Conservation (phyloP, 1,284 basidiomycete genomes). For the Bjerkandera adusta region DNA sequence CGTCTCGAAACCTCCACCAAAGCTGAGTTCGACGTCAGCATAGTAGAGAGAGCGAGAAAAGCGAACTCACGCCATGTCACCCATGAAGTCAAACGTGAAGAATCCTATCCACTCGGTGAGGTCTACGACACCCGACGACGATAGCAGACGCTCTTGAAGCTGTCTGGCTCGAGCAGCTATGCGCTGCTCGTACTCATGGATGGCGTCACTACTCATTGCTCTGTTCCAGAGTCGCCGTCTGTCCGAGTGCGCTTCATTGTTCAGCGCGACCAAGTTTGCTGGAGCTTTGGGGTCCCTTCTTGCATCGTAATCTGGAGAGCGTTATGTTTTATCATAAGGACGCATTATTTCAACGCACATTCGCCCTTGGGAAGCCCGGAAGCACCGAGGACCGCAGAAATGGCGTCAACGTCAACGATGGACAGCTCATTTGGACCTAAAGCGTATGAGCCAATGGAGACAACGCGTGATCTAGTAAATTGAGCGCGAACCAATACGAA, state of each 20-base stretch:
- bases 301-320: too few relatives aligned
- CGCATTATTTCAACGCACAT: too few relatives aligned
- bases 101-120: constrained; percentile 33
- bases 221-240: constrained; percentile 40
- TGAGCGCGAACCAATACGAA: constrained; percentile 34
- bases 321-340: too few relatives aligned
- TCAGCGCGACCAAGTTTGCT: constrained; percentile 33
- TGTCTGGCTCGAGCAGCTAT: constrained; percentile 32
- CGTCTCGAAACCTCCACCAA: constrained; percentile 11
- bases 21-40: not conserved
- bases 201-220: constrained; percentile 35
- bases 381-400: constrained; percentile 18
- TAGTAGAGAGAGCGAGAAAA: not conserved
- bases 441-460: not conserved
- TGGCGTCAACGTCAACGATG: constrained; percentile 19
- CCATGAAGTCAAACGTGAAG: constrained; percentile 57
- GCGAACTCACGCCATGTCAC: constrained; percentile 51
- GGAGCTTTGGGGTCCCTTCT: too few relatives aligned
- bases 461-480: not conserved
- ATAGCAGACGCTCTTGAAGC: constrained; percentile 30
- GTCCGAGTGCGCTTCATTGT: constrained; percentile 33
- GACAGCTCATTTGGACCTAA: constrained; percentile 29
- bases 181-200: constrained; percentile 38
- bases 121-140: constrained; percentile 26
- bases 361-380: constrained; percentile 24